Evolutionary conservation across 2,329 filamentous ascomycete species (phyloP).

Genomic region (Talaromyces sp.): DNA sequence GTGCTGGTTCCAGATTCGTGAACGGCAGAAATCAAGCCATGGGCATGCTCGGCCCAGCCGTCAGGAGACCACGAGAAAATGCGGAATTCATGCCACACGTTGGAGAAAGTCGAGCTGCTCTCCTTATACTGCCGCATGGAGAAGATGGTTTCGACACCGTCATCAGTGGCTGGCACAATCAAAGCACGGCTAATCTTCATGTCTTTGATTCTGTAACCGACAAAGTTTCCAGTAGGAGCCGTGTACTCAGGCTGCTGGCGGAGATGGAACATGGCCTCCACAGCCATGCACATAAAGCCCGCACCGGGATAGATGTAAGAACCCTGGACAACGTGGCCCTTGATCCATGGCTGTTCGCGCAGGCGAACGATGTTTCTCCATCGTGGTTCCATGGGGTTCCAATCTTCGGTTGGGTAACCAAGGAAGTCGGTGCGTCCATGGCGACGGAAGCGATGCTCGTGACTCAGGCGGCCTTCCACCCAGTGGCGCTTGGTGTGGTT

Average conservation of each 20-base stretch:
- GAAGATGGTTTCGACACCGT: not conserved
- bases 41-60: not conserved
- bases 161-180: not conserved
- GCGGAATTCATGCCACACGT: slow-evolving; percentile 1
- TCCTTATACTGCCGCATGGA: not conserved
- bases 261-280: slow-evolving; percentile 16
- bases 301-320: slow-evolving; percentile 27
- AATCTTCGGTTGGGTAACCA: not conserved
- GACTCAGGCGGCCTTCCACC: not conserved
- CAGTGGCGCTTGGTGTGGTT: not conserved
- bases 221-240: not conserved
- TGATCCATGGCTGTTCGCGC: slow-evolving; percentile 29
- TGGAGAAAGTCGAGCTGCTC: not conserved
- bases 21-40: not conserved
- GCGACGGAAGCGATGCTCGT: not conserved
- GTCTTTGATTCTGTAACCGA: not conserved
- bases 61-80: not conserved
- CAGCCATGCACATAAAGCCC: slow-evolving; percentile 23
- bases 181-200: slow-evolving; percentile 3
- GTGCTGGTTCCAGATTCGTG: not conserved
- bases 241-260: not conserved
- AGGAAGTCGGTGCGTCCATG: not conserved
- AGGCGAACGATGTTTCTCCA: not conserved
- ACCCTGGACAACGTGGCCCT: slow-evolving; percentile 27
- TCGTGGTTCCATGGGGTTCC: not conserved